Base-by-base conservation (phyloP, 805 yeast genomes). In the Candida maltosa region DNA sequence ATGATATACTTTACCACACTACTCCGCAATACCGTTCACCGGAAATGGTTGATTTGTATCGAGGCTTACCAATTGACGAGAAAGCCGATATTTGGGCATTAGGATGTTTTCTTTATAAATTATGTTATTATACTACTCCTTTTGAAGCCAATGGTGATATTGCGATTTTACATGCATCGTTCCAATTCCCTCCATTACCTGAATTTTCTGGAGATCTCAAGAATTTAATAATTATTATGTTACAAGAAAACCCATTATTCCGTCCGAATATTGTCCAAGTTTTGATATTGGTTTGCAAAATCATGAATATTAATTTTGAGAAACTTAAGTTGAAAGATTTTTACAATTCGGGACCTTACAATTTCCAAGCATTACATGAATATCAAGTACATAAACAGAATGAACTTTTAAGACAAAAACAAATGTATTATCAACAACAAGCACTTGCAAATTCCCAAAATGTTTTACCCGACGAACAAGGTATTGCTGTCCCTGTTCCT, bases 1-100 rank as follows among this genome's bases (percentile, higher is more conserved):
- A 86, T 51, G 96, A 91, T 55, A 78, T 91, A 37, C 75, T 87
- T 50, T 78, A 81, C 44, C 95, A 91, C 53, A 91, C 98, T 0
- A 91, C 98, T 4, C 95, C 96, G 11, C 98, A 93, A 58, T 91
- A 91, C 56, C 70, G 98, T 44, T 72, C 94, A 0, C 98, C 98
- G 0, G 98, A 91, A 55, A 93, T 91, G 97, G 76, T 91, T 38
- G 97, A 91, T 59, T 70, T 89, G 17, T 82, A 83, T 54, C 69
- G 87, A 31, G 85, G 88, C 5, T 64, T 79, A 31, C 93, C 96
- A 2, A 84, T 91, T 26, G 93, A 91, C 58, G 94, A 89, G 50
- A 87, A 87, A 58, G 73, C 91, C 6, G 98, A 91, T 61, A 85
- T 91, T 31, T 91, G 98, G 98, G 98, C 98, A 0, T 64, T 91